Percentiles rank a stretch among this genome's conserved stretches.
Conservation (phyloP, 768 basidiomycete genomes). For the Pisolithus tinctorius region DNA sequence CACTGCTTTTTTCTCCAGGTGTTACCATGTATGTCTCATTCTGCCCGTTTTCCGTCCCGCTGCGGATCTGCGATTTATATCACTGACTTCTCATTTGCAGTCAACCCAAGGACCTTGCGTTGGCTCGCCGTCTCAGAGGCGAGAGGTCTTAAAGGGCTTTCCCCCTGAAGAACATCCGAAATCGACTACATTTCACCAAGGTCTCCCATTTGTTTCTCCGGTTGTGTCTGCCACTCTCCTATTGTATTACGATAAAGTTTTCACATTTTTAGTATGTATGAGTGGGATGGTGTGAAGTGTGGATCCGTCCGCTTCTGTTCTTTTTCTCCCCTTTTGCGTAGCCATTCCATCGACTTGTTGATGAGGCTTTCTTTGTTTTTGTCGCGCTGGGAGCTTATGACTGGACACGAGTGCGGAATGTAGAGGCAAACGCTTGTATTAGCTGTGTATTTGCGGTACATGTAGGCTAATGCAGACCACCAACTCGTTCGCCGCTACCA, state of each 20-base stretch:
- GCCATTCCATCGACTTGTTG: background rate
- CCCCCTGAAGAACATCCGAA: background rate
- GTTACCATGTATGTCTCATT: conserved; percentile 47
- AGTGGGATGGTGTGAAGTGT: conserved; percentile 1
- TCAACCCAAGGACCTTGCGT: conserved; percentile 85
- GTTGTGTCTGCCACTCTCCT: conserved; percentile 7
- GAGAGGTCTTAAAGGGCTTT: conserved; percentile 60
- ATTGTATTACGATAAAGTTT: conserved; percentile 18
- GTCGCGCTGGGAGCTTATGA: background rate
- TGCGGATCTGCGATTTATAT: conserved; percentile 5
- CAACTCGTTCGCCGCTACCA: too few relatives aligned
- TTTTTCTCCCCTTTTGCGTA: background rate
- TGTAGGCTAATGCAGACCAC: conserved; percentile 18
- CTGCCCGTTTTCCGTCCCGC: background rate
- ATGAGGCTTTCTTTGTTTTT: too few relatives aligned
- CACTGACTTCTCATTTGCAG: conserved; percentile 26
- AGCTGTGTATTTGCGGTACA: conserved; percentile 12
- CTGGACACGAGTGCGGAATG: background rate
- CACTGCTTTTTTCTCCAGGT: conserved; percentile 23
- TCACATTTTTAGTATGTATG: conserved; percentile 25
- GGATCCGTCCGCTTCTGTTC: background rate
- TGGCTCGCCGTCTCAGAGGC: conserved; percentile 81
- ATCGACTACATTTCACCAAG: background rate
- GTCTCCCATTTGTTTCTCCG: too few relatives aligned
- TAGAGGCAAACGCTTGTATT: conserved; percentile 24